Conservation (phyloP, 306 rosid species). For the Canavalia ensiformis region DNA sequence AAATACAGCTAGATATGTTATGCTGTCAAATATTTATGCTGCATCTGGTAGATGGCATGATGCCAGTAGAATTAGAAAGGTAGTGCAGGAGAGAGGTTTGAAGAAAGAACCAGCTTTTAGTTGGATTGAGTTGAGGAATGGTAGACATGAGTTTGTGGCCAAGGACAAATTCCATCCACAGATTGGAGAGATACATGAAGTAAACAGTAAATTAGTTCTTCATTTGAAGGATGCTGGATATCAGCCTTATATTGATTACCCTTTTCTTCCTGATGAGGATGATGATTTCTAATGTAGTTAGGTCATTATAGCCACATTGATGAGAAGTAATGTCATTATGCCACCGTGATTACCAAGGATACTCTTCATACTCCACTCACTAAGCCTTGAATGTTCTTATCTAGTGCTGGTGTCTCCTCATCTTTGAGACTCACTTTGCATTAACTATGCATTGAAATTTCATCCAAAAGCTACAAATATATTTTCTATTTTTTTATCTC, state of each 20-base stretch:
- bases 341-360: background rate
- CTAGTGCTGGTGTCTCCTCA: background rate
- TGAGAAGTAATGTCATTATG: slow-evolving; percentile 17
- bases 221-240: slow-evolving; percentile 64
- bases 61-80: slow-evolving; percentile 58
- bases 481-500: too few species aligned
- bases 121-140: slow-evolving; percentile 70
- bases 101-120: slow-evolving; percentile 66
- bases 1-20: slow-evolving; percentile 70
- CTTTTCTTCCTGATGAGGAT: slow-evolving; percentile 54
- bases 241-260: slow-evolving; percentile 48
- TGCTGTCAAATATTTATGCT: slow-evolving; percentile 73
- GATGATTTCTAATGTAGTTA: slow-evolving; percentile 41
- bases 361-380: background rate
- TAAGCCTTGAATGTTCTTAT: background rate
- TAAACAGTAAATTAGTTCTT: slow-evolving; percentile 52
- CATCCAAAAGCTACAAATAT: background rate
- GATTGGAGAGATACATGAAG: slow-evolving; percentile 57
- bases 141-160: slow-evolving; percentile 61
- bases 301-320: background rate
- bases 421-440: background rate
- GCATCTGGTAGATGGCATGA: slow-evolving; percentile 66
- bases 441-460: slow-evolving; percentile 3
- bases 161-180: slow-evolving; percentile 63
- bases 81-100: slow-evolving; percentile 61